Evolutionary conservation across 805 yeast genomes (phyloP), one percentile per base, ranked within the genome.

Genomic region (Barnettozyma californica): DNA sequence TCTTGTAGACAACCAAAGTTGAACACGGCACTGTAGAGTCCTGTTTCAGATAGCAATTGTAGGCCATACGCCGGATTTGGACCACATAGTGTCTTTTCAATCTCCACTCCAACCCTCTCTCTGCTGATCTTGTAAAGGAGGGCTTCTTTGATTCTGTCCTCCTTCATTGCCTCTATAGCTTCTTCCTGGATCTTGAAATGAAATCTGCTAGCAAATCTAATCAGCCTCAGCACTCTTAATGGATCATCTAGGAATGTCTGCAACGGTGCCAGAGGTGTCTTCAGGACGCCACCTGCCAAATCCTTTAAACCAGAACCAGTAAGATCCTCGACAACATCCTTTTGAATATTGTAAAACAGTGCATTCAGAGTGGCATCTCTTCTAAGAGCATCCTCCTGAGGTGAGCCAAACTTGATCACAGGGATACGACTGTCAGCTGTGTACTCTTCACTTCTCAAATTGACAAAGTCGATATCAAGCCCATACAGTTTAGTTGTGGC

Each of bases 301-400:
- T 94, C 99, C 8, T 74, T 62, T 5, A 91, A 60, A 0, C 99
- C 99, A 19, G 65, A 58, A 0, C 77, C 78, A 0, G 99, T 94
- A 51, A 84, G 80, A 66, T 94, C 99, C 63, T 94, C 99, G 21
- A 94, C 81, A 50, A 74, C 56, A 13, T 71, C 72, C 5, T 81
- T 77, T 46, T 76, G 76, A 45, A 94, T 75, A 65, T 94, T 94
- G 67, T 85, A 94, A 61, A 94, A 94, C 21, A 94, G 68, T 0
- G 99, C 95, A 64, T 94, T 94, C 46, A 94, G 69, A 0, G 99
- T 94, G 2, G 98, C 98, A 68, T 94, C 99, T 61, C 99, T 75
- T 59, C 99, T 76, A 54, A 80, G 70, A 0, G 98, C 97, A 66
- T 94, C 99, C 61, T 92, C 87, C 52, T 78, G 76, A 0, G 98